phyloP scores from a whole-genome alignment of 148 eudicot genomes.

The Spergularia marina region DNA sequence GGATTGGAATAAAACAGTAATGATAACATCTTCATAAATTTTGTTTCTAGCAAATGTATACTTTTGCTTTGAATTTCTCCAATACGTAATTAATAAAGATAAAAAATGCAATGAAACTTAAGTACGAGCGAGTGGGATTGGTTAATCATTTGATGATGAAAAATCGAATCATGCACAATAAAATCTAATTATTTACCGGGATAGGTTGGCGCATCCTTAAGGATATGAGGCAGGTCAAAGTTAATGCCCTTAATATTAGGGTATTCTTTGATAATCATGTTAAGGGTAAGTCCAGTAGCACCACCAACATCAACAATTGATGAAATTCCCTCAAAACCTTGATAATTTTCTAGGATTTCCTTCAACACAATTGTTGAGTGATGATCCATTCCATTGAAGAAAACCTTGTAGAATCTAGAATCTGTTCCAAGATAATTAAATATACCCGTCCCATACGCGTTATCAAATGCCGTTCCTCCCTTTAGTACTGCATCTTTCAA shows the following conservation, averaged over 20 bases:
- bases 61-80: too few relatives aligned
- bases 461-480: slow-evolving; percentile 18
- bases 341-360: slow-evolving; percentile 18
- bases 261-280: slow-evolving; percentile 20
- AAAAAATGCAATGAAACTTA: too few relatives aligned
- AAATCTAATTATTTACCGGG: slow-evolving; percentile 12
- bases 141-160: too few relatives aligned
- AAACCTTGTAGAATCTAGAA: slow-evolving; percentile 15
- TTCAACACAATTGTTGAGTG: slow-evolving; percentile 20
- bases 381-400: slow-evolving; percentile 28
- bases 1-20: not conserved
- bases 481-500: slow-evolving; percentile 19
- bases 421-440: slow-evolving; percentile 23
- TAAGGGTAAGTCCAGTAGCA: slow-evolving; percentile 23
- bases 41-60: too few relatives aligned
- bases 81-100: too few relatives aligned
- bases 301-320: slow-evolving; percentile 30
- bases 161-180: too few relatives aligned
- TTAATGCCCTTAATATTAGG: slow-evolving; percentile 26
- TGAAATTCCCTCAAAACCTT: slow-evolving; percentile 19
- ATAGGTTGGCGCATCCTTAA: slow-evolving; percentile 23
- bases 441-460: slow-evolving; percentile 14
- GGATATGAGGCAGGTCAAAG: slow-evolving; percentile 28
- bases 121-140: too few relatives aligned
- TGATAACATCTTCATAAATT: too few relatives aligned